Evolutionary conservation across 2,329 filamentous ascomycete genomes (phyloP), one percentile per base, ranked within the genome.

Genomic region (Pseudogymnoascus sp.): DNA sequence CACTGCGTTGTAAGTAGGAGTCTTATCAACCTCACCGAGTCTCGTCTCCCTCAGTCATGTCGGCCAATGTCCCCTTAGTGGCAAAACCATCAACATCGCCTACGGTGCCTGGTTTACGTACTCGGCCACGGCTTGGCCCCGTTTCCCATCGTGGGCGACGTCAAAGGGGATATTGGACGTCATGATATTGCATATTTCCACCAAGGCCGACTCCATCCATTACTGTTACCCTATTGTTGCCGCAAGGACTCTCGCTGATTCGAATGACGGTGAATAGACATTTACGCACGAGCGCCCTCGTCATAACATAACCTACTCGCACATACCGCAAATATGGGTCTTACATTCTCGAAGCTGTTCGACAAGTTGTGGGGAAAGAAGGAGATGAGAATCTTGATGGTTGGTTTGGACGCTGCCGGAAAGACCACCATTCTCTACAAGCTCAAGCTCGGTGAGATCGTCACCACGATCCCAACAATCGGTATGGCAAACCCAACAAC

Each of bases 351-450:
- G 73, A 96, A 94, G 86, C 78, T 97, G 75, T 94, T 97, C 78
- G 90, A 96, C 77, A 87, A 88, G 82, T 86, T 97, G 78, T 96
- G 91, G 88, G 92, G 93, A 75, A 96, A 96, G 89, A 97, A 97
- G 88, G 94, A 99, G 87, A 99, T 99, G 94, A 88, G 94, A 84
- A 97, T 99, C 82, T 80, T 99, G 79, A 99, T 99, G 94, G 92
- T 99, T 72, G 94, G 94, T 86, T 87, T 99, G 74, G 94, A 99
- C 79, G 94, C 94, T 73, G 94, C 94, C 78, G 94, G 94, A 89
- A 99, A 99, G 86, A 99, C 94, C 74, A 99, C 94, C 72, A 99
- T 99, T 75, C 87, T 99, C 71, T 99, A 99, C 84, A 99, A 99
- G 86, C 87, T 99, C 78, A 99, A 99, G 86, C 90, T 99, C 74